These are phyloP conservation scores for Pythium apleroticum DNA, from an alignment of 352 stramenopile species.

Conservation along the genomic window DNA sequence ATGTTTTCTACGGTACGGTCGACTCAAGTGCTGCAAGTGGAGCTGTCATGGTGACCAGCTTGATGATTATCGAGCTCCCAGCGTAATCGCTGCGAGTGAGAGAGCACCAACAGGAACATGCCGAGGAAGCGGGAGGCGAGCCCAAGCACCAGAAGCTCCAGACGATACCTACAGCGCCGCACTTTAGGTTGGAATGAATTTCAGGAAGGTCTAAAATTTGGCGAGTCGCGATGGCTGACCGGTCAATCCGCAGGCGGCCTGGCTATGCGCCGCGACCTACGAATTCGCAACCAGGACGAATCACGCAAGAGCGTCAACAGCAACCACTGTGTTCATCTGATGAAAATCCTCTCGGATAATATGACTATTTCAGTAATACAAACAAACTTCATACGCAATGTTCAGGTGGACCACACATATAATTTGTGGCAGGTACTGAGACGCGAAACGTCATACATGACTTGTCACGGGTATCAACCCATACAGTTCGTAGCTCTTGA, in stretches of 20 bases:
- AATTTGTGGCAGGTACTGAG: neutral
- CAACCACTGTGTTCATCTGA: neutral
- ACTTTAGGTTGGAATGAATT: neutral
- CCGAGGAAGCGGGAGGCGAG: too few relatives aligned
- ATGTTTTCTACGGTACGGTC: too few relatives aligned
- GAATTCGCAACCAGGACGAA: neutral
- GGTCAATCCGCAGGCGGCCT: neutral
- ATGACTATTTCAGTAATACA: constrained; percentile 1
- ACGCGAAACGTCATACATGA: constrained; percentile 9
- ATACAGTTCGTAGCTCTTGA: constrained; percentile 23
- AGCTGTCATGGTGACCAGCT: neutral
- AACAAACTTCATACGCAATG: neutral
- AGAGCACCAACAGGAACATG: too few relatives aligned
- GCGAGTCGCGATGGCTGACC: neutral
- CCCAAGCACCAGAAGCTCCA: neutral
- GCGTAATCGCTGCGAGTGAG: neutral
- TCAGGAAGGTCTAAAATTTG: neutral
- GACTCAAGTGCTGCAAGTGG: neutral
- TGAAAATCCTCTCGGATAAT: neutral
- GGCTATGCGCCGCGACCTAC: neutral
- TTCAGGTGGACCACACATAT: constrained; percentile 25
- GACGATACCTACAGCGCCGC: neutral
- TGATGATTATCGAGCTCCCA: neutral
- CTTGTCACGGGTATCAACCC: constrained; percentile 12
- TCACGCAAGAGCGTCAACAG: constrained; percentile 1